A percentile compares a stretch with the other conserved stretches of the same genome.
These are phyloP conservation scores for Alternaria brassicae DNA, from an alignment of 2,329 filamentous ascomycete genomes.

Conservation along the genomic window DNA sequence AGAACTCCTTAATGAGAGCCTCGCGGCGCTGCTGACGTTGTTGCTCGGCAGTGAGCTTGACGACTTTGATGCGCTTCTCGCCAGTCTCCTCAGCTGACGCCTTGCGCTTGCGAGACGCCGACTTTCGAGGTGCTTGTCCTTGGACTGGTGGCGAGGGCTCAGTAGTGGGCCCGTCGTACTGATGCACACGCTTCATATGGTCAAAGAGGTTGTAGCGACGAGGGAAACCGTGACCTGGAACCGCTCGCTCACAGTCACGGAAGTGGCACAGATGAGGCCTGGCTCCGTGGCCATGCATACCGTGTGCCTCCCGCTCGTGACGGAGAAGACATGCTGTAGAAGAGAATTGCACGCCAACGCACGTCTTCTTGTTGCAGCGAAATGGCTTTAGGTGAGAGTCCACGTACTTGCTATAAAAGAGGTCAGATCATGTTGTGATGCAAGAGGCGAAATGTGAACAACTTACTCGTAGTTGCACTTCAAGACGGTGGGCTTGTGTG, in stretches of 20 bases:
- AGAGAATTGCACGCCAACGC: conserved; percentile 87
- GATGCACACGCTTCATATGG: conserved; percentile 95
- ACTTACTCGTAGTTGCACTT: conserved; percentile 99
- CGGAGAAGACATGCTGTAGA: conserved; percentile 94
- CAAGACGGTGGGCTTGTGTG: conserved; percentile 91
- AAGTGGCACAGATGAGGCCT: conserved; percentile 92
- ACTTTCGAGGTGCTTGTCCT: conserved; percentile 37
- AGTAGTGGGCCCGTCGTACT: conserved; percentile 55
- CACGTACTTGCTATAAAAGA: conserved; percentile 79
- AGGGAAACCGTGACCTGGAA: conserved; percentile 86
- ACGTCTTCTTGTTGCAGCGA: conserved; percentile 85
- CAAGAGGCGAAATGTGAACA: neutral
- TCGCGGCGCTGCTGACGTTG: conserved; percentile 43
- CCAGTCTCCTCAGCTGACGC: conserved; percentile 37
- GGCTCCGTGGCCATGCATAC: conserved; percentile 91
- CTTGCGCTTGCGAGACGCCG: conserved; percentile 46
- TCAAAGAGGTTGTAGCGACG: conserved; percentile 95
- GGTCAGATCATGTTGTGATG: conserved; percentile 14
- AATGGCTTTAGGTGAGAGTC: conserved; percentile 97
- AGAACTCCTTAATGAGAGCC: conserved; percentile 41
- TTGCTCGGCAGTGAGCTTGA: conserved; percentile 44
- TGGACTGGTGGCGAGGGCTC: conserved; percentile 43
- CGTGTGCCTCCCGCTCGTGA: conserved; percentile 94
- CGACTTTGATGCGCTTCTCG: conserved; percentile 46
- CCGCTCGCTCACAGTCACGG: conserved; percentile 83